Evolutionary conservation across 2,329 filamentous ascomycete genomes (phyloP).

Genomic region (Orbilia blumenaviensis): DNA sequence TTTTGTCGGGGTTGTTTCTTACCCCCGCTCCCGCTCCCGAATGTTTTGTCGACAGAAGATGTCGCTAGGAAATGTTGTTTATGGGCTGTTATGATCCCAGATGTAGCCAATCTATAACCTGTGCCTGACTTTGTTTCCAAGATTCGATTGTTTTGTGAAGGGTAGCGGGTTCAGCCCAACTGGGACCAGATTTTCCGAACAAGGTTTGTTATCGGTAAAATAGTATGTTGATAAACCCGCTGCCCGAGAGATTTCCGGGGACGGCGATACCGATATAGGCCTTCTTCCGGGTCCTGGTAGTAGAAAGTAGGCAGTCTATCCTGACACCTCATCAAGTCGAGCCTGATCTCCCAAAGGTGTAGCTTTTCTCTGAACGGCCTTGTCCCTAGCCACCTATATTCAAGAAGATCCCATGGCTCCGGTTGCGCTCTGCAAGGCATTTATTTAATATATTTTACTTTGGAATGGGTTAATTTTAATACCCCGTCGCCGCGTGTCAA

Average conservation of each 20-base stretch:
- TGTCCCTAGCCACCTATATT: not conserved
- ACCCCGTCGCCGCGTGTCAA: too few species aligned
- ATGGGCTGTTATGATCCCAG: too few species aligned
- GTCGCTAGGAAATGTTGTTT: not conserved
- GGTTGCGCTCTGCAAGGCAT: constrained; percentile 15
- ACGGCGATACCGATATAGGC: not conserved
- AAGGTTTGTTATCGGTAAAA: not conserved
- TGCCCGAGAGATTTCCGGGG: not conserved
- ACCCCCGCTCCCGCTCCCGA: not conserved
- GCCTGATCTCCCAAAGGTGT: constrained; percentile 3
- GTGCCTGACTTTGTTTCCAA: too few species aligned
- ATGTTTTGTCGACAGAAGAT: not conserved
- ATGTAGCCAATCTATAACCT: too few species aligned
- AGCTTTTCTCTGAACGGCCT: constrained; percentile 4
- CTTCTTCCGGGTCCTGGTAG: not conserved
- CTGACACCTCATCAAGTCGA: constrained; percentile 3
- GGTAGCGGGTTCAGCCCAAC: not conserved
- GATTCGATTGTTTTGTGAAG: not conserved
- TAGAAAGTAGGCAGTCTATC: not conserved
- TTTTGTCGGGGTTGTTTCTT: not conserved
- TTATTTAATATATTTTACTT: too few species aligned
- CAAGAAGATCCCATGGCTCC: constrained; percentile 8
- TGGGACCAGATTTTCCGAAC: not conserved
- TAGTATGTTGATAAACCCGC: not conserved
- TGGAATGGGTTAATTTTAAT: too few species aligned